These are phyloP conservation scores for Rhododendron ferrugineum DNA, from an alignment of 148 eudicot genomes.

Conservation along the genomic window DNA sequence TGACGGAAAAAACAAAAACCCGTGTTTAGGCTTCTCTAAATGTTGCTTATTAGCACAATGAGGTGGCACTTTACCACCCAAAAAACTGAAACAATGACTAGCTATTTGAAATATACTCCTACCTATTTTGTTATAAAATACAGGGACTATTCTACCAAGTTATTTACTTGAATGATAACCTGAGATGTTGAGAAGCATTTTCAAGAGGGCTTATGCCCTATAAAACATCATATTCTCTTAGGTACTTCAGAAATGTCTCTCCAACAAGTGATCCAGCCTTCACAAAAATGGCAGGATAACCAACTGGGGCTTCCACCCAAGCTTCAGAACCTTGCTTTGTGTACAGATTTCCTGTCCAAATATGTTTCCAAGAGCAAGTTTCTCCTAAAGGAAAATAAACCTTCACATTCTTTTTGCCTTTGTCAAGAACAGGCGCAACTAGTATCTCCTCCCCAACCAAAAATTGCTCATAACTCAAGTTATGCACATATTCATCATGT, in stretches of 20 bases:
- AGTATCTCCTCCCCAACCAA: conserved; percentile 84
- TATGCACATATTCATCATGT: conserved; percentile 69
- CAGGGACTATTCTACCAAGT: not conserved
- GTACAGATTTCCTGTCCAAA: conserved; percentile 76
- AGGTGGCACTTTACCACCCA: not conserved
- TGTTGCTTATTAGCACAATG: not conserved
- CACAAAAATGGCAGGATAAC: conserved; percentile 84
- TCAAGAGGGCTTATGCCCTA: conserved; percentile 14
- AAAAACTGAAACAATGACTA: not conserved
- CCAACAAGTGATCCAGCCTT: conserved; percentile 64
- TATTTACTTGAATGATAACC: not conserved
- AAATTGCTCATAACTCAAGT: conserved; percentile 77
- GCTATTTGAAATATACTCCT: not conserved
- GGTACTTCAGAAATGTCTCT: conserved; percentile 60
- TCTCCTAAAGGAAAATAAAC: conserved; percentile 84
- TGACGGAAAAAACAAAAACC: not conserved
- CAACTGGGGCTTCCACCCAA: conserved; percentile 73
- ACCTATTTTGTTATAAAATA: not conserved
- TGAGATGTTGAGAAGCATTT: not conserved
- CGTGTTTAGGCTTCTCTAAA: not conserved
- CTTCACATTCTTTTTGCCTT: conserved; percentile 57
- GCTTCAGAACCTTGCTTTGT: conserved; percentile 52
- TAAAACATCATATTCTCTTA: conserved; percentile 41
- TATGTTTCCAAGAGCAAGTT: conserved; percentile 67
- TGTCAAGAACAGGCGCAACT: conserved; percentile 86